Evolutionary conservation across 495 filamentous ascomycete species (phyloP).

Genomic region (Podospora pseudocomata): DNA sequence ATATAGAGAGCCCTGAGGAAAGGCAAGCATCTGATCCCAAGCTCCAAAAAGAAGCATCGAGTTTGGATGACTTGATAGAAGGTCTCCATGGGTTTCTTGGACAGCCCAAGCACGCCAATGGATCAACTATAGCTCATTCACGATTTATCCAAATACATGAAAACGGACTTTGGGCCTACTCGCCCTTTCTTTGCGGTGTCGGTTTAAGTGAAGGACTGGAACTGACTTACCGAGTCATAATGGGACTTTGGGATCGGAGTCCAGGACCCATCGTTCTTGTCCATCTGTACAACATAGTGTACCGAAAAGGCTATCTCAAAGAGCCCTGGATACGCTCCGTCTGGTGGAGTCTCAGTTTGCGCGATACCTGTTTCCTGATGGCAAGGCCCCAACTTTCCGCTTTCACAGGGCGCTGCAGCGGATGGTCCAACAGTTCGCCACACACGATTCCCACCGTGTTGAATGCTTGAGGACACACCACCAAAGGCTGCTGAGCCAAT

Average conservation of each 20-base stretch:
- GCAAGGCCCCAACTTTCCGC: conserved; percentile 31
- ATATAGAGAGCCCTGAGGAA: not conserved
- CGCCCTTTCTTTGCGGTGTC: conserved; percentile 47
- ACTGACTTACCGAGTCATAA: conserved; percentile 30
- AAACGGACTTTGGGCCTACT: conserved; percentile 51
- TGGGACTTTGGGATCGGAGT: conserved; percentile 34
- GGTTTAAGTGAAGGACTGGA: conserved; percentile 43
- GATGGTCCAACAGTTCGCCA: not conserved
- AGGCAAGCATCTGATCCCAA: not conserved
- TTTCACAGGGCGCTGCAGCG: conserved; percentile 22
- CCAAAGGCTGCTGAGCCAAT: not conserved
- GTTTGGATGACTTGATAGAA: not conserved
- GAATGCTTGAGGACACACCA: not conserved
- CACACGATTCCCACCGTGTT: not conserved
- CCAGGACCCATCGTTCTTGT: conserved; percentile 18
- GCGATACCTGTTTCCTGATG: conserved; percentile 28
- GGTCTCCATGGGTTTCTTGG: conserved; percentile 33
- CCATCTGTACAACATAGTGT: conserved; percentile 49
- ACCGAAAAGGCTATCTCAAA: conserved; percentile 36
- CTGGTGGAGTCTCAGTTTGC: conserved; percentile 7
- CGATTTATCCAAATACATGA: conserved; percentile 41
- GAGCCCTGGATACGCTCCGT: conserved; percentile 25
- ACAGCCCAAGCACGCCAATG: conserved; percentile 21
- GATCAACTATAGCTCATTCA: conserved; percentile 35
- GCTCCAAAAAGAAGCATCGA: not conserved